Evolutionary conservation across 257 asterid genomes (phyloP), one percentile per base, ranked within the genome.

Genomic region (Nicotiana paniculata): DNA sequence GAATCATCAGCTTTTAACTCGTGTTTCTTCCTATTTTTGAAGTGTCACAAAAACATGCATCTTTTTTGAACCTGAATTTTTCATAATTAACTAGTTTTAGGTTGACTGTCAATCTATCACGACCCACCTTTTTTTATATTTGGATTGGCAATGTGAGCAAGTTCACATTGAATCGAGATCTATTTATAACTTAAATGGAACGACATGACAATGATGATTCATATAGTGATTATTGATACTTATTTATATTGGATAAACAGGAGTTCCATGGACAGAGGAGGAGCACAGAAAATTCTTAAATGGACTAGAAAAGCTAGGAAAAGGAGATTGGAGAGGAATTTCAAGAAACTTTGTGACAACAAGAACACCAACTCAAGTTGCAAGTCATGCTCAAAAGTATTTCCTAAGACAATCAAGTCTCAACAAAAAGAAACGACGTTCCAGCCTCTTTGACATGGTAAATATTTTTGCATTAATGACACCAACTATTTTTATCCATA

Each of bases 301-400:
- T 80, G 91, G 91, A 61, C 76, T 88, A 15, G 87, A 85, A 75
- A 85, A 83, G 54, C 82, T 83, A 28, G 91, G 91, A 2, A 89
- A 85, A 82, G 91, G 91, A 4, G 87, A 89, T 57, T 89, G 91
- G 91, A 86, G 84, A 89, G 89, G 90, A 66, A 89, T 89, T 59
- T 83, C 91, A 0, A 79, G 76, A 37, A 87, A 83, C 63, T 89
- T 81, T 32, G 91, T 86, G 61, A 86, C 79, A 0, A 83, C 90
- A 32, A 88, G 87, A 37, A 88, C 90, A 75, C 82, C 90, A 30
- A 88, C 90, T 2, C 90, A 88, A 83, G 89, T 88, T 21, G 90
- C 90, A 18, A 85, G 87, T 53, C 90, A 88, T 79, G 89, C 89
- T 7, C 90, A 88, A n/a, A 88, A 88, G 37, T 82, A 83, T 82